Percentiles rank a stretch among this genome's conserved stretches.
Conservation (phyloP, 2,329 filamentous ascomycete species). For the Aureobasidium melanogenum region DNA sequence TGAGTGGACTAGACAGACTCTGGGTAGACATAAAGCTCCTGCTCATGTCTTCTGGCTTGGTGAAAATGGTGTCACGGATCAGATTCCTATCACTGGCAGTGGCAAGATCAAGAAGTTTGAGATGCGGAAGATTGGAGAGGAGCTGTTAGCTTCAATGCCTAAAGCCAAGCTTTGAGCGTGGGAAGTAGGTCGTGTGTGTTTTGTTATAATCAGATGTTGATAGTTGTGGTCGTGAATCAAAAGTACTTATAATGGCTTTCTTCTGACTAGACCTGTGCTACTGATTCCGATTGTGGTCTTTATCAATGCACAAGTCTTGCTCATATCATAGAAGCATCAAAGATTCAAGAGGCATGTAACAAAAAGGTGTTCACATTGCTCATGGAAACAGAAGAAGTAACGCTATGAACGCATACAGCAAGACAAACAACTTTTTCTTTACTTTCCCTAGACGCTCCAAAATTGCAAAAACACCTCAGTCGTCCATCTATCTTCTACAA, state of each 20-base stretch:
- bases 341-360: too few relatives aligned
- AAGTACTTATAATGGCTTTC: background rate
- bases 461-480: too few relatives aligned
- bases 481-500: constrained; percentile 10
- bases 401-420: background rate
- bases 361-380: too few relatives aligned
- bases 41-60: constrained; percentile 70
- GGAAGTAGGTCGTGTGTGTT: background rate
- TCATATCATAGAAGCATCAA: background rate
- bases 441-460: background rate
- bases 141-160: constrained; percentile 6
- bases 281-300: too few relatives aligned
- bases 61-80: constrained; percentile 28
- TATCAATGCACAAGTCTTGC: too few relatives aligned
- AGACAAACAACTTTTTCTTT: too few relatives aligned
- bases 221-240: background rate
- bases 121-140: constrained; percentile 18
- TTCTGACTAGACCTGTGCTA: too few relatives aligned
- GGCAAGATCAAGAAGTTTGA: constrained; percentile 39
- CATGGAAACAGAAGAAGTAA: background rate
- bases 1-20: constrained; percentile 28
- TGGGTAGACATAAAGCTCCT: constrained; percentile 46
- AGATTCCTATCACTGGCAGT: constrained; percentile 34
- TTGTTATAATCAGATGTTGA: too few relatives aligned
- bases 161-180: constrained; percentile 1